Evolutionary conservation across 805 yeast genomes (phyloP), one percentile per base, ranked within the genome.

Genomic region (Saccharomyces paradoxus): DNA sequence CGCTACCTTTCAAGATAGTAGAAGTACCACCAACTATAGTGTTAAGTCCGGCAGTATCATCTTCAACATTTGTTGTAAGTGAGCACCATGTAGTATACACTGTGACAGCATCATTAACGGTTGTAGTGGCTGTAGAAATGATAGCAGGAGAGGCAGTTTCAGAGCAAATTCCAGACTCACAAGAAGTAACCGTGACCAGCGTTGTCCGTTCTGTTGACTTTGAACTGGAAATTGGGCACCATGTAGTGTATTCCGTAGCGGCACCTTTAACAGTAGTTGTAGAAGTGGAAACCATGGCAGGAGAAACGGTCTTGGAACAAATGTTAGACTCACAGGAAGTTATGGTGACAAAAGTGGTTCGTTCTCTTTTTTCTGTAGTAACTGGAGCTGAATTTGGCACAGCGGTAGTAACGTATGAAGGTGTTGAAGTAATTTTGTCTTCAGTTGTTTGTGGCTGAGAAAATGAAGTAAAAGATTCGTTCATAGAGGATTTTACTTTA

Each of bases 101-200:
- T 48, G 71, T 67, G 54, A 69, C 71, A 54, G 63, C 63, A 58
- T 69, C 70, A 56, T 57, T 50, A 21, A 61, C 55, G 49, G 71
- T 65, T 31, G 63, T 60, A 24, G 74, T 71, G 24, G 69, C 68
- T 53, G 66, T 63, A 24, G 68, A 64, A 10, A 66, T 62, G 54
- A 59, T 52, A 52, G 70, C 68, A 52, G 69, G 60, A 28, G 70
- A 62, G 10, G 59, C 64, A 21, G 61, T 58, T 41, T 66, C 65
- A 29, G 56, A 46, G 56, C 74, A 69, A 17, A 56, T 57, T 57
- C 62, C 55, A 22, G 57, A 62, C 48, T 57, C 54, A 56, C 73
- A 69, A 22, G 70, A 64, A 46, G 71, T 67, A 56, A 67, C 58
- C 5, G 62, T 56, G 9, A 60, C 56, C 31, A 53, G 41, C 30